Base-by-base conservation (phyloP, 305 asterid genomes). In the Fraxinus xanthoxyloides region DNA sequence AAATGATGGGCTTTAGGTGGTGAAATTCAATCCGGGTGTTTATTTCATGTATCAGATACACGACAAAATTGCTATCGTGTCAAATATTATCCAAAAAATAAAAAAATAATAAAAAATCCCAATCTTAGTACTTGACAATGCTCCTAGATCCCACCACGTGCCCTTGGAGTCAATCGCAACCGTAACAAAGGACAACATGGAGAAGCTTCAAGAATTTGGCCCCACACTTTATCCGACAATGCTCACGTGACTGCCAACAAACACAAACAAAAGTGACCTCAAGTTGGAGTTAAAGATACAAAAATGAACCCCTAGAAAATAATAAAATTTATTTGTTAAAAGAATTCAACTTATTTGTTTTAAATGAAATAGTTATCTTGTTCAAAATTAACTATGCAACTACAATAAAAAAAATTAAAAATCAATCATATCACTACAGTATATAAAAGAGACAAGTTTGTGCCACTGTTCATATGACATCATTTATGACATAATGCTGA, bases 121-220 rank as follows among this genome's bases (percentile, higher is more conserved):
- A 40, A 40, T 40, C 30, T 23, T 23, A 5, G 9, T n/a, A 54
- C 24, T 54, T 5, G 10, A 54, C 31, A 3, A 10, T 10, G 36
- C 80, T 26, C 1, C 69, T 13, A 32, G 87, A 88, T 89, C 28
- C 63, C 5, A 54, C 90, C 94, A 92, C 93, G 90, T 92, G 91
- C 86, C 63, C 35, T 7, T 0, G 4, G 17, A 0, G 56, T 24
- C 76, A 34, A 87, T 87, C 87, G 32, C 65, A 56, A 67, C 86
- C 89, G 85, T 85, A 9, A 83, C 24, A 15, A 4, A 13, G 36
- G 85, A 80, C 78, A 10, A 80, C 78, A 10, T 38, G 84, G 82
- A 85, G 88, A 87, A 87, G 83, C 87, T 83, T 87, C 88, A 83
- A 81, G 88, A 81, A 79, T 0, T 1, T 86, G 89, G 40, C 38